Conservation (phyloP, 306 rosid species). For the Hippophae tibetana region DNA sequence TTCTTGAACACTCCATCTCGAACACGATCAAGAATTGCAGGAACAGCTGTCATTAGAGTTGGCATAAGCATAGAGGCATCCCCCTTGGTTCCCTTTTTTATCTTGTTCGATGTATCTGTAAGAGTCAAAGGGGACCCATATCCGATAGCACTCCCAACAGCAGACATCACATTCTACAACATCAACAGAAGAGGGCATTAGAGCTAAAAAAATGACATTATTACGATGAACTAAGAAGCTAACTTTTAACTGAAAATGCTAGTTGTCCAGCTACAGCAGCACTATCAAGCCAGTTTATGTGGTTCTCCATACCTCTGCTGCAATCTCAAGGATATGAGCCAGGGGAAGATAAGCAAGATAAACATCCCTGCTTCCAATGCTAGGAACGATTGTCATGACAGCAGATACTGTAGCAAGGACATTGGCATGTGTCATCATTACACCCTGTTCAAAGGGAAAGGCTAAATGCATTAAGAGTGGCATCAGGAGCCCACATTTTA, state of each 20-base stretch:
- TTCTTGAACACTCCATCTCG: slow-evolving; percentile 86
- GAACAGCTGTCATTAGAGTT: slow-evolving; percentile 87
- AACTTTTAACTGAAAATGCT: background rate
- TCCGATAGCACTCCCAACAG: slow-evolving; percentile 85
- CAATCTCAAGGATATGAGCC: slow-evolving; percentile 96
- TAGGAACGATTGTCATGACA: slow-evolving; percentile 82
- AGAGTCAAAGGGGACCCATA: slow-evolving; percentile 91
- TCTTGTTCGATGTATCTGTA: slow-evolving; percentile 91
- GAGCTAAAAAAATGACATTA: slow-evolving; percentile 14
- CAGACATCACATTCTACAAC: slow-evolving; percentile 61
- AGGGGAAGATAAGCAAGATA: slow-evolving; percentile 85
- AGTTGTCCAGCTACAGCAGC: slow-evolving; percentile 14
- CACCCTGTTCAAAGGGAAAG: slow-evolving; percentile 58
- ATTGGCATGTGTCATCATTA: slow-evolving; percentile 96
- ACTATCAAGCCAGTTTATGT: slow-evolving; percentile 14
- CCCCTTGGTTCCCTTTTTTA: slow-evolving; percentile 78
- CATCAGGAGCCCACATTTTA: background rate
- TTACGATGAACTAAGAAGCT: background rate
- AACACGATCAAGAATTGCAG: slow-evolving; percentile 96
- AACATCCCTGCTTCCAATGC: slow-evolving; percentile 60
- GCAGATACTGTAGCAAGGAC: slow-evolving; percentile 76
- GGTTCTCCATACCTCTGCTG: slow-evolving; percentile 70
- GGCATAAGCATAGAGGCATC: slow-evolving; percentile 71
- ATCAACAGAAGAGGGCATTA: slow-evolving; percentile 21
- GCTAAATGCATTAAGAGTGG: slow-evolving; percentile 1